phyloP scores from a whole-genome alignment of 441 rosid genomes.

The Erysimum cheiri region DNA sequence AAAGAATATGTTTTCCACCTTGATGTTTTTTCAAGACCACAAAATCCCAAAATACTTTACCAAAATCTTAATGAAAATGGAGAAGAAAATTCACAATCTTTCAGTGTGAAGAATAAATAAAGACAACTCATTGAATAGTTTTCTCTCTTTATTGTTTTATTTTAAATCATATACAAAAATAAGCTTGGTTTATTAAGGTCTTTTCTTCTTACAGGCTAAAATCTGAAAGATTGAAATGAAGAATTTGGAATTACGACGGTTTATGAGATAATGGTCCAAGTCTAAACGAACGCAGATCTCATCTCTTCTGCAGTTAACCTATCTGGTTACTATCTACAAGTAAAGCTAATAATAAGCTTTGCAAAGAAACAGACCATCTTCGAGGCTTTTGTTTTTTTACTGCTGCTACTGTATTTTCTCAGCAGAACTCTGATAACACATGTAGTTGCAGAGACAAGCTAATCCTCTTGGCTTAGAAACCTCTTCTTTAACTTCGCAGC shows the following conservation, averaged over 20 bases:
- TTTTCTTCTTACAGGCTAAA: neutral
- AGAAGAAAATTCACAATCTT: neutral
- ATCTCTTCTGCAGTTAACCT: conserved; percentile 24
- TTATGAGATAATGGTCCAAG: conserved; percentile 31
- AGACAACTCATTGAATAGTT: neutral
- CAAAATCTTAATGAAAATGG: neutral
- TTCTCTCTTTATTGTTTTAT: neutral
- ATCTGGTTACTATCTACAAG: conserved; percentile 37
- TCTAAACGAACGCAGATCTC: conserved; percentile 6
- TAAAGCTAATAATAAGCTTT: conserved; percentile 13
- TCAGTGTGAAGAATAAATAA: neutral
- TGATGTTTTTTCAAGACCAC: neutral
- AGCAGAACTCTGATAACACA: conserved; percentile 17
- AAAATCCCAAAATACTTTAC: neutral
- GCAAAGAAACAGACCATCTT: conserved; percentile 20
- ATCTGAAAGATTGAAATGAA: neutral
- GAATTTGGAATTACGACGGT: neutral
- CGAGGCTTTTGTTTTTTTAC: conserved; percentile 13
- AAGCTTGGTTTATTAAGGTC: conserved; percentile 4
- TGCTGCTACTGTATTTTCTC: neutral
- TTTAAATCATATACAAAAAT: neutral
- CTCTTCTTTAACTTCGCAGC: neutral
- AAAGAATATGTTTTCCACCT: neutral
- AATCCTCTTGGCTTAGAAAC: conserved; percentile 37
- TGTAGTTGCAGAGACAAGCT: conserved; percentile 36